Evolutionary conservation across 2,329 filamentous ascomycete genomes (phyloP).

Genomic region (Escovopsis sp.): DNA sequence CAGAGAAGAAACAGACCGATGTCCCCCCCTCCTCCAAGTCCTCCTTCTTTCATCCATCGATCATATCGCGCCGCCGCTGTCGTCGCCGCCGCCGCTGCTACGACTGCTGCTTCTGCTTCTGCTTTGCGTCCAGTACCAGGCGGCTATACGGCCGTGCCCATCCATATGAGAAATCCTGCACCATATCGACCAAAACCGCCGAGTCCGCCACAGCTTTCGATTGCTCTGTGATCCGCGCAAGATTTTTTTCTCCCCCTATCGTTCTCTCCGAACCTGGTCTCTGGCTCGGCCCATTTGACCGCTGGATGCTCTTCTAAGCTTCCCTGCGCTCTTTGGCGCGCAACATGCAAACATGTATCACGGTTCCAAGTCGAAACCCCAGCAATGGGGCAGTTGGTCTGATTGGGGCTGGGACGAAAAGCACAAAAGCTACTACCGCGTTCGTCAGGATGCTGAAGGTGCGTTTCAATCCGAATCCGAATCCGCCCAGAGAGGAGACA

Average conservation of each 20-base stretch:
- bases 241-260: too few relatives aligned
- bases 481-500: too few relatives aligned
- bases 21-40: slow-evolving; percentile 6
- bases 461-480: slow-evolving; percentile 1
- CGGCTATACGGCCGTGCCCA: slow-evolving; percentile 1
- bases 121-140: too few relatives aligned
- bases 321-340: slow-evolving; percentile 6
- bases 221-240: too few relatives aligned
- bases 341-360: slow-evolving; percentile 17
- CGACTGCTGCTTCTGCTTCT: too few relatives aligned
- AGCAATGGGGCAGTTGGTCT: slow-evolving; percentile 14
- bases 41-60: slow-evolving; percentile 3
- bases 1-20: slow-evolving; percentile 5
- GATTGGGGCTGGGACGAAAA: slow-evolving; percentile 13
- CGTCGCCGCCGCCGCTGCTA: background rate
- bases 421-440: slow-evolving; percentile 10
- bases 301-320: slow-evolving; percentile 6
- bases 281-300: slow-evolving; percentile 4
- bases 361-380: slow-evolving; percentile 14
- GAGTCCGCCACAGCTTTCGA: too few relatives aligned
- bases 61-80: slow-evolving; percentile 6
- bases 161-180: slow-evolving; percentile 6
- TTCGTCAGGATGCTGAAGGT: slow-evolving; percentile 14
- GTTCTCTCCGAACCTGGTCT: background rate
- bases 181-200: background rate